Evolutionary conservation across 305 asterid species (phyloP), one percentile per base, ranked within the genome.

Genomic region (Salvia sclarea): DNA sequence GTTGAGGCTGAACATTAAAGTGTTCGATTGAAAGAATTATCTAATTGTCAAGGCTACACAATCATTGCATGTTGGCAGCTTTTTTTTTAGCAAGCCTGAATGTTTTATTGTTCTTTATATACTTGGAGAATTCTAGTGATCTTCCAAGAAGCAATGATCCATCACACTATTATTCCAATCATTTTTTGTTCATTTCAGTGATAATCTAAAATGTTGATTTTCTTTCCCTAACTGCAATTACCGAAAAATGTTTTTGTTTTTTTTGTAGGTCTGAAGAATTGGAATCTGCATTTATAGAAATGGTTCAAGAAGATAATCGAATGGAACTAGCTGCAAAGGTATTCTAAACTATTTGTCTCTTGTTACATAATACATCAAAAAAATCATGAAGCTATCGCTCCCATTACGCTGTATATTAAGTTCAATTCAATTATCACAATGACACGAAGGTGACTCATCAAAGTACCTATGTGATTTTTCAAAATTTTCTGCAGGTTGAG

Each of bases 261-360:
- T 67, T 75, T 45, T 73, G 50, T 81, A 90, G 98, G 84, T 91
- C 94, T 62, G 98, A 93, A 79, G 98, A 93, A 76, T 78, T 90
- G 82, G 97, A 93, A 83, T 82, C 95, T 20, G 98, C 98, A 25
- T 85, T 93, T 22, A 81, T 93, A 95, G 98, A 93, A 85, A 79
- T 90, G 78, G 98, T 87, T 76, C 69, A 79, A 75, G 85, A 86
- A 76, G 98, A 93, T 78, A 90, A 93, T 75, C 81, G 96, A 62
- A 89, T 90, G 74, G 87, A 90, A 82, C 75, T 93, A 72, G 85
- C 84, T 78, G 96, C 96, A 52, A 85, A 85, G 93, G 98, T 92
- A 88, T 71, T 73, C 68, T 75, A 65, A 64, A 68, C 61, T 28
- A 40, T 52, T 24, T 54, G 4, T 63, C 60, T 54, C 59, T 38